These are phyloP conservation scores for Lasiodiplodia theobromae DNA, from an alignment of 2,329 filamentous ascomycete genomes.

Conservation along the genomic window DNA sequence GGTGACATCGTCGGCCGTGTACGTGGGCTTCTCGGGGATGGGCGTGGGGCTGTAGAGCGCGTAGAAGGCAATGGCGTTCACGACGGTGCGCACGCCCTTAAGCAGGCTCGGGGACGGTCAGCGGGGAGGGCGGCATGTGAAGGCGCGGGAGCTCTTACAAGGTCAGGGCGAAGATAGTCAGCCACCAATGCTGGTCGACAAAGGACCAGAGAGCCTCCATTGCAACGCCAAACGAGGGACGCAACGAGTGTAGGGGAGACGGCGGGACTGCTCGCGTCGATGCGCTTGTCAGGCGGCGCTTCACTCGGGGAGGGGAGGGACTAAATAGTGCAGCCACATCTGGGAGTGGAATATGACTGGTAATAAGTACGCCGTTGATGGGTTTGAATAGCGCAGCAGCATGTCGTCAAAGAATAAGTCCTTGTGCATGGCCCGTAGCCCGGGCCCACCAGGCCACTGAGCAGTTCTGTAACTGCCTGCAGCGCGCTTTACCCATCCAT, in stretches of 20 bases:
- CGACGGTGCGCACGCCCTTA: slow-evolving; percentile 83
- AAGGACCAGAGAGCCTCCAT: slow-evolving; percentile 31
- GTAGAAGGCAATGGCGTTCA: slow-evolving; percentile 80
- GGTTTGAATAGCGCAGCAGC: slow-evolving; percentile 30
- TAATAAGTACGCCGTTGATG: slow-evolving; percentile 29
- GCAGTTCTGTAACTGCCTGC: slow-evolving; percentile 29
- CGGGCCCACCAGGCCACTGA: slow-evolving; percentile 30
- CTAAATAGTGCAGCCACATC: slow-evolving; percentile 30
- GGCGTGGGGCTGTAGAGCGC: slow-evolving; percentile 87
- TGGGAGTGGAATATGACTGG: slow-evolving; percentile 28
- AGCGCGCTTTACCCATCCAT: slow-evolving; percentile 25
- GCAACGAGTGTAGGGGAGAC: slow-evolving; percentile 28
- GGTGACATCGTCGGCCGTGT: slow-evolving; percentile 84
- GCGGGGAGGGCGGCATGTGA: slow-evolving; percentile 1
- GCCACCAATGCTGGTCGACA: slow-evolving; percentile 31
- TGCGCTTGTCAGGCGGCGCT: slow-evolving; percentile 26
- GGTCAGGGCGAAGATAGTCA: slow-evolving; percentile 28
- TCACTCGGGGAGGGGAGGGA: slow-evolving; percentile 21
- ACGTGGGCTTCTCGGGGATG: slow-evolving; percentile 79
- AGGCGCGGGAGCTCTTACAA: slow-evolving; percentile 18
- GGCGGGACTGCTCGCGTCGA: slow-evolving; percentile 24
- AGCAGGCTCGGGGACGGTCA: slow-evolving; percentile 68
- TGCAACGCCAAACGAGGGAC: slow-evolving; percentile 31
- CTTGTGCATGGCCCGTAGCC: slow-evolving; percentile 29
- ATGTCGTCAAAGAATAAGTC: slow-evolving; percentile 31